Percentiles rank a stretch among this genome's conserved stretches.
These are phyloP conservation scores for Lagenaria siceraria DNA, from an alignment of 306 rosid species.

Conservation along the genomic window DNA sequence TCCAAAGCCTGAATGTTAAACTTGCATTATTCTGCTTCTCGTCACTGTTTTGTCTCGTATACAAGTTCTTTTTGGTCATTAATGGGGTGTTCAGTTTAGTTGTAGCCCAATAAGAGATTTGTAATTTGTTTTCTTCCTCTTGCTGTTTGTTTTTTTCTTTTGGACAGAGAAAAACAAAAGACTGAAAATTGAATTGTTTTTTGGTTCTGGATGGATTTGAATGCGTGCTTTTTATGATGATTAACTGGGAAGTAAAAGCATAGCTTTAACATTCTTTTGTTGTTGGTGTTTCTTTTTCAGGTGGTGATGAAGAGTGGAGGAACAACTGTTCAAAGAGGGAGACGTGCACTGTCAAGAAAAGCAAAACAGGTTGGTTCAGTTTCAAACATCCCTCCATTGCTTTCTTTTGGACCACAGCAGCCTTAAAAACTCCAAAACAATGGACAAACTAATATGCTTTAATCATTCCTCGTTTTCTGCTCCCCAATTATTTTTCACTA, in stretches of 20 bases:
- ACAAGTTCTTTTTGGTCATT: slow-evolving; percentile 9
- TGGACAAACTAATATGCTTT: not conserved
- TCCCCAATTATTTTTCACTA: not conserved
- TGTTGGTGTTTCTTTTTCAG: slow-evolving; percentile 52
- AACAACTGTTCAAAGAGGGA: slow-evolving; percentile 62
- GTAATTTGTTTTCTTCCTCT: slow-evolving; percentile 29
- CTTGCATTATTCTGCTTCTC: slow-evolving; percentile 16
- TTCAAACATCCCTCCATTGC: slow-evolving; percentile 22
- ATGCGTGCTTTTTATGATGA: slow-evolving; percentile 24
- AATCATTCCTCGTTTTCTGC: slow-evolving; percentile 1
- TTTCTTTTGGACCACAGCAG: slow-evolving; percentile 52
- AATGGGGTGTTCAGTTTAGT: slow-evolving; percentile 7
- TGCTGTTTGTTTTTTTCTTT: slow-evolving; percentile 5
- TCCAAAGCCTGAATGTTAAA: slow-evolving; percentile 4
- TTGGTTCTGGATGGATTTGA: slow-evolving; percentile 11
- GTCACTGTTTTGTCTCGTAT: slow-evolving; percentile 14
- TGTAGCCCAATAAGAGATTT: slow-evolving; percentile 52
- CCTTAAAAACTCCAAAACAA: slow-evolving; percentile 12
- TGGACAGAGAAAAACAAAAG: not conserved
- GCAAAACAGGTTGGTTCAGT: slow-evolving; percentile 94
- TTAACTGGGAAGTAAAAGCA: slow-evolving; percentile 39
- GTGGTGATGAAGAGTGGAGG: slow-evolving; percentile 85
- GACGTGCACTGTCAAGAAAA: slow-evolving; percentile 78
- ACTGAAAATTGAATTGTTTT: not conserved
- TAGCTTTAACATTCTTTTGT: slow-evolving; percentile 51